Percentiles rank a stretch among this genome's conserved stretches.
Evolutionary conservation across 2,329 filamentous ascomycete species (phyloP).

Genomic region (Cadophora sp.): DNA sequence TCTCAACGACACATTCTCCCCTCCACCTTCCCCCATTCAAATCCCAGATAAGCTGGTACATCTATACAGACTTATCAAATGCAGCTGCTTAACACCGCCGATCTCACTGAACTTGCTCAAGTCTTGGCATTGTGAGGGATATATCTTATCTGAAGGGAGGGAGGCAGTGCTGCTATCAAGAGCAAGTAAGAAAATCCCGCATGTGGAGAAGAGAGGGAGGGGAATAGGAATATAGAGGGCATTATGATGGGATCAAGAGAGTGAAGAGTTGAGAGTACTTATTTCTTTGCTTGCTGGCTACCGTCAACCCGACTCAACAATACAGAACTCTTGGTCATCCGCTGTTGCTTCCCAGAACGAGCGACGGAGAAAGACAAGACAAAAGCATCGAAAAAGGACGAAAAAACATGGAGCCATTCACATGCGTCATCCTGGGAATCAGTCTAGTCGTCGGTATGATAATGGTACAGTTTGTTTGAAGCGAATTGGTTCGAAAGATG

Average conservation of each 20-base stretch:
- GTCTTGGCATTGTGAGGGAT: not conserved
- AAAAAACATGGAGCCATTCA: constrained; percentile 23
- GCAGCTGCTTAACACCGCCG: too few relatives aligned
- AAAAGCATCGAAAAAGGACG: not conserved
- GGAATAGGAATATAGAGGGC: not conserved
- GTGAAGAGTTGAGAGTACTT: not conserved
- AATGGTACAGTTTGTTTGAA: constrained; percentile 29
- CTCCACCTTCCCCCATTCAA: too few relatives aligned
- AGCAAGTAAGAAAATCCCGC: not conserved
- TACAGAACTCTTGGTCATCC: too few relatives aligned
- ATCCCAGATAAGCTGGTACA: too few relatives aligned
- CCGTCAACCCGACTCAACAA: not conserved
- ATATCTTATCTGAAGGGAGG: not conserved
- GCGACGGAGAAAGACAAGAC: not conserved
- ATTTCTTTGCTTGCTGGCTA: not conserved
- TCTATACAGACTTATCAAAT: too few relatives aligned
- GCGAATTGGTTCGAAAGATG: not conserved
- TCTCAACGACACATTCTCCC: too few relatives aligned
- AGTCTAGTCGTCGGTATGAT: constrained; percentile 32
- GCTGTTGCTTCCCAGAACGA: too few relatives aligned
- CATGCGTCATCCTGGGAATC: constrained; percentile 31
- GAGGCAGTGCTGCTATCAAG: not conserved
- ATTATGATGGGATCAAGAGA: not conserved
- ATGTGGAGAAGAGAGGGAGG: not conserved
- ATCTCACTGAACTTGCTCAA: not conserved